Evolutionary conservation across 192 early-diverging fungal species (phyloP), one percentile per base, ranked within the genome.

Genomic region (Pecoramyces ruminantium): DNA sequence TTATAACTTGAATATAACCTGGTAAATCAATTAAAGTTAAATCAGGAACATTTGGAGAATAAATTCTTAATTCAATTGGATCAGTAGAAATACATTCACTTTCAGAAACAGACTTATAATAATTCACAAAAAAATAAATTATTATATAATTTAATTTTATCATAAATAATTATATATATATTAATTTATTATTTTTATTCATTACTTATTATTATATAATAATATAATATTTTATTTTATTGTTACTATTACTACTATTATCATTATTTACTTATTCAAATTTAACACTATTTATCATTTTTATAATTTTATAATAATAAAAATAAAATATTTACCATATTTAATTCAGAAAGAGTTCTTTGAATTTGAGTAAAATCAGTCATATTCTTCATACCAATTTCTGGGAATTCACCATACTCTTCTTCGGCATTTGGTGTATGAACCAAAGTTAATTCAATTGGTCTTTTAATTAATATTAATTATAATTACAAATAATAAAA

Each of bases 271-370:
- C n/a, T n/a, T n/a, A n/a, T n/a, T n/a, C n/a, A n/a, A n/a, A n/a
- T n/a, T n/a, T n/a, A n/a, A n/a, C n/a, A n/a, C n/a, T n/a, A n/a
- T n/a, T n/a, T n/a, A n/a, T n/a, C n/a, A n/a, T n/a, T n/a, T n/a
- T n/a, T n/a, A n/a, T n/a, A n/a, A n/a, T n/a, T n/a, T n/a, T n/a
- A n/a, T n/a, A n/a, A n/a, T n/a, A n/a, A n/a, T n/a, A n/a, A n/a
- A n/a, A n/a, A n/a, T n/a, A n/a, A n/a, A 25, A 21, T 0, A 8
- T 27, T n/a, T 67, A 67, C 94, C 86, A 97, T 87, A 86, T 99
- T 99, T 80, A 99, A 88, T 81, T 99, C 97, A 38, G 92, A 92
- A 67, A 99, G 88, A 13, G 97, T 99, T 83, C 93, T 92, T 86
- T 97, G 96, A 81, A 99, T 92, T 38, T 95, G 92, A 78, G 84